phyloP scores from a whole-genome alignment of 441 rosid species.

The Syzygium syzygioides region DNA sequence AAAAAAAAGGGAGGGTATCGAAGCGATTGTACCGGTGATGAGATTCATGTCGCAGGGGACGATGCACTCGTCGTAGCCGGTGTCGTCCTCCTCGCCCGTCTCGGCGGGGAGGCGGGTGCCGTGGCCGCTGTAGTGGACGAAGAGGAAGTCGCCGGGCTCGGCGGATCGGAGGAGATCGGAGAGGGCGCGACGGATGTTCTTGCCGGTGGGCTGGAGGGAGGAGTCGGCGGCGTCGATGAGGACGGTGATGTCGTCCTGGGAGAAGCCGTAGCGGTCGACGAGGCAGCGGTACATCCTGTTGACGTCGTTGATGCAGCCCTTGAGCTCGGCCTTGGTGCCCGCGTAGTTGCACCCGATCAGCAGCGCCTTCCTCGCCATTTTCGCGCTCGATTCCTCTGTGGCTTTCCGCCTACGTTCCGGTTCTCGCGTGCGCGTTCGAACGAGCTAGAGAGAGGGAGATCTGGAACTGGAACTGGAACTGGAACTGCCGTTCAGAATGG shows the following conservation, averaged over 20 bases:
- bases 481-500: neutral
- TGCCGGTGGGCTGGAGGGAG: slow-evolving; percentile 63
- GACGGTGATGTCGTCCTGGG: slow-evolving; percentile 53
- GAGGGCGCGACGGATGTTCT: slow-evolving; percentile 60
- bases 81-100: slow-evolving; percentile 94
- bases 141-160: slow-evolving; percentile 48
- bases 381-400: neutral
- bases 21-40: slow-evolving; percentile 48
- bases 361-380: slow-evolving; percentile 69
- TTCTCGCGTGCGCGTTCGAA: neutral
- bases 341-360: slow-evolving; percentile 88
- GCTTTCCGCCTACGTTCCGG: neutral
- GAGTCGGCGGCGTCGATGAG: slow-evolving; percentile 72
- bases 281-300: slow-evolving; percentile 61
- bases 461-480: neutral
- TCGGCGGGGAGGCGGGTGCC: slow-evolving; percentile 97
- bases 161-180: slow-evolving; percentile 53
- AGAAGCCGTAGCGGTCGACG: slow-evolving; percentile 62
- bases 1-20: neutral
- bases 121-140: slow-evolving; percentile 92
- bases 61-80: slow-evolving; percentile 90
- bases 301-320: slow-evolving; percentile 92
- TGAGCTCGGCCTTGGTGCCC: slow-evolving; percentile 79
- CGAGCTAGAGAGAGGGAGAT: neutral
- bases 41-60: slow-evolving; percentile 98